A percentile compares a stretch with the other conserved stretches of the same genome.
Conservation (phyloP, 2,329 filamentous ascomycete genomes). For the Xylaria digitata region DNA sequence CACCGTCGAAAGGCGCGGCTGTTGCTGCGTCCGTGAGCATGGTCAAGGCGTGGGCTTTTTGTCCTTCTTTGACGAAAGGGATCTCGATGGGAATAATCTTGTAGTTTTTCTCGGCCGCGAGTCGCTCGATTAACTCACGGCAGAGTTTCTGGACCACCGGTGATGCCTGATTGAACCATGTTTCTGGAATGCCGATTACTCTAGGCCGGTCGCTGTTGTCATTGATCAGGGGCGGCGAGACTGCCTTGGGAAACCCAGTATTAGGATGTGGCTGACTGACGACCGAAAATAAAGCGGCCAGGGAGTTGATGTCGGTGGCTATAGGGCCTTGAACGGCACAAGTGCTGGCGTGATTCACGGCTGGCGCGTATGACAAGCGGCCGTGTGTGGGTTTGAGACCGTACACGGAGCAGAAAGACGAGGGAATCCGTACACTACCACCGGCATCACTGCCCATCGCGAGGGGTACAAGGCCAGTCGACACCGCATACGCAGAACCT, state of each 20-base stretch:
- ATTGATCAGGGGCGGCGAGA: background rate
- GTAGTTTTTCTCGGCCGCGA: conserved; percentile 66
- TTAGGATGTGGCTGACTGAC: conserved; percentile 72
- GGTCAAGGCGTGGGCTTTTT: conserved; percentile 78
- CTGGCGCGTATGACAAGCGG: conserved; percentile 71
- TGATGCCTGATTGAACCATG: conserved; percentile 68
- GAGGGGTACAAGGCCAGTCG: conserved; percentile 75
- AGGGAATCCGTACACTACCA: conserved; percentile 78
- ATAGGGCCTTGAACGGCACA: conserved; percentile 74
- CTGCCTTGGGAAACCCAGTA: conserved; percentile 61
- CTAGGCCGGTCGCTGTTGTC: conserved; percentile 51
- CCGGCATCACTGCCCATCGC: conserved; percentile 79
- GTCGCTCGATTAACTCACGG: conserved; percentile 60
- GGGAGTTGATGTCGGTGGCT: conserved; percentile 72
- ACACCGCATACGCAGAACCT: conserved; percentile 77
- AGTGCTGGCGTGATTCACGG: conserved; percentile 64
- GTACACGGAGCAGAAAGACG: conserved; percentile 77
- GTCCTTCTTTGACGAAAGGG: conserved; percentile 70
- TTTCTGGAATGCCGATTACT: conserved; percentile 71
- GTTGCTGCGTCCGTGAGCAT: conserved; percentile 73
- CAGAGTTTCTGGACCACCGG: conserved; percentile 58
- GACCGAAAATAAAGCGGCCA: conserved; percentile 74
- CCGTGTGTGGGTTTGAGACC: conserved; percentile 78
- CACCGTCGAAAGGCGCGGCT: conserved; percentile 58
- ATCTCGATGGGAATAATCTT: conserved; percentile 65